Evolutionary conservation across 306 rosid genomes (phyloP), one percentile per base, ranked within the genome.

Genomic region (Dryas drummondii): DNA sequence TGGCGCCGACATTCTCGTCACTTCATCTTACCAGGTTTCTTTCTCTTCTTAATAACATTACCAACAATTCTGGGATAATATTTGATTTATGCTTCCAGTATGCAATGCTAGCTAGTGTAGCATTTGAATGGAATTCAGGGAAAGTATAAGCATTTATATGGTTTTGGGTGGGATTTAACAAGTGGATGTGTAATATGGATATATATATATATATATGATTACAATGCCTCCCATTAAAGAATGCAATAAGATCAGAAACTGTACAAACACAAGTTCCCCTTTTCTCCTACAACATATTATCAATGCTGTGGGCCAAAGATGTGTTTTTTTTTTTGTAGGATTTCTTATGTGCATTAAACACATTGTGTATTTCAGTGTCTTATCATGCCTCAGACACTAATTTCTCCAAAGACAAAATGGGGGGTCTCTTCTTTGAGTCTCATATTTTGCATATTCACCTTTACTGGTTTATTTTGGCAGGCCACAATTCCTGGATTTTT

Each of bases 21-120:
- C 97, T 79, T 93, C 98, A 9, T 93, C 98, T 52, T 93, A 93
- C 82, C 98, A 91, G 91, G 98, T 93, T 55, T 74, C 48, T 64
- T 54, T 13, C 47, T 17, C 17, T n/a, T 54, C 16, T 11, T 10
- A 44, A 58, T 46, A 45, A 40, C 68, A 9, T 6, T 60, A 74
- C 6, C 6, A 46, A 19, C 16, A 19, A 13, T 13, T 7, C 6
- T 17, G 37, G 37, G 37, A 32, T 32, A 32, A 32, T 32, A 32
- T 32, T 32, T 32, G 37, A 32, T 32, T 32, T 32, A 32, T 32
- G 37, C 37, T 32, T 32, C 2, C 3, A 32, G 37, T 32, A 32
- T 32, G 37, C 37, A 32, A 32, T 32, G 37, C 37, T 32, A 32
- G 37, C 37, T 32, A 32, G 37, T 32, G 37, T 32, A 32, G 37